Evolutionary conservation across 1,139 yeast species (phyloP), one percentile per base, ranked within the genome.

Genomic region (Magnusiomyces tetraspermus): DNA sequence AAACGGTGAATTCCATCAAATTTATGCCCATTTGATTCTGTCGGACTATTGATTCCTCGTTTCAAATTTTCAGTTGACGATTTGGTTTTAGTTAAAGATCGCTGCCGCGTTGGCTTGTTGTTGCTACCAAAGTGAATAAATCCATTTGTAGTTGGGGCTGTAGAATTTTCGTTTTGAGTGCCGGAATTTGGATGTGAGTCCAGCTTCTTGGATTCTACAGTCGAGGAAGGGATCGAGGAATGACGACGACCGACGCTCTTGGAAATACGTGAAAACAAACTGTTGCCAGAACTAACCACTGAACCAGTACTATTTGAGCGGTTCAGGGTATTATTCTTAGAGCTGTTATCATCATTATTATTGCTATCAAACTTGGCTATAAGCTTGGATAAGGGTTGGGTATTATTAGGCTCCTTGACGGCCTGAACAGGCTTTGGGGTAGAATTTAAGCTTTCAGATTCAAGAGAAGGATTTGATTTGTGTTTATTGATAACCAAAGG

Each of bases 11-110:
- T n/a, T n/a, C n/a, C n/a, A n/a, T n/a, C n/a, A n/a, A n/a, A n/a
- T n/a, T n/a, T 21, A 23, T 28, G n/a, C 23, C 37, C 40, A 26
- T 26, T 22, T 23, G 48, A 38, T 23, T 50, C 45, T 17, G 33
- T 37, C 19, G 46, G 28, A 28, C 43, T 22, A 15, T 37, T n/a
- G 13, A 45, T 31, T 6, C 21, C 40, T 23, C 22, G 26, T 30
- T 50, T 49, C 40, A 59, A 55, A 37, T 60, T 61, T 49, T 65
- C 68, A 23, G 63, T 61, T 1, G 68, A 64, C 8, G 66, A 61
- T 51, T 63, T 64, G 23, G 67, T 58, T 28, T 59, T 58, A 22
- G 64, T 46, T n/a, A 63, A 53, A 19, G 68, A 63, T 22, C 66
- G 55, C n/a, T 65, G 50, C 51, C 60, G 59, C 17, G 17, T 15